Evolutionary conservation across 257 asterid species (phyloP).

Genomic region (Solanum lignicaule): DNA sequence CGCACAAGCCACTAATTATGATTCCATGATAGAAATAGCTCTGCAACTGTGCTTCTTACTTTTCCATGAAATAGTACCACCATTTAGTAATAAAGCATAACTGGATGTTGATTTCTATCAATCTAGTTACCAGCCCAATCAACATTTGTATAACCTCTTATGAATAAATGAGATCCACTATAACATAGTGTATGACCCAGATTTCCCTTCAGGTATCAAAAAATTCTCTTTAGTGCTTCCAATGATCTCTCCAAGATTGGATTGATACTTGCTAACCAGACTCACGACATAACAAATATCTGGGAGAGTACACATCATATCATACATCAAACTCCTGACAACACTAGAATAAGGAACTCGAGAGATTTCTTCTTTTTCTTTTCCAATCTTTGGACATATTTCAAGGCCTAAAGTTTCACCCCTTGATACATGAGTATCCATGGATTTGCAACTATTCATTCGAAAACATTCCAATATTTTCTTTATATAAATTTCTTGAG

Average conservation of each 20-base stretch:
- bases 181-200: neutral
- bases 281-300: too few species aligned
- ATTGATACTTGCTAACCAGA: neutral
- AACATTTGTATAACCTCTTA: neutral
- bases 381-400: neutral
- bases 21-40: neutral
- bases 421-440: neutral
- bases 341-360: neutral
- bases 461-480: too few species aligned
- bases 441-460: too few species aligned
- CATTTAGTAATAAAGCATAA: neutral
- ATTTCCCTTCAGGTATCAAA: neutral
- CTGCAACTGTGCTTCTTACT: neutral
- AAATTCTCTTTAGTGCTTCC: too few species aligned
- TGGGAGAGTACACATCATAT: neutral
- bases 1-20: neutral
- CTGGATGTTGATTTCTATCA: neutral
- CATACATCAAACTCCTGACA: neutral
- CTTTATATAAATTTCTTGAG: too few species aligned
- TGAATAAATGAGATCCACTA: neutral
- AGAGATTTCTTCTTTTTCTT: too few species aligned
- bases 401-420: neutral
- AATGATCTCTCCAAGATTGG: neutral
- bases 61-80: neutral
- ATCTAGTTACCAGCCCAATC: neutral